Evolutionary conservation across 176 grass and related monocot genomes (phyloP).

Genomic region (Oryza officinalis): DNA sequence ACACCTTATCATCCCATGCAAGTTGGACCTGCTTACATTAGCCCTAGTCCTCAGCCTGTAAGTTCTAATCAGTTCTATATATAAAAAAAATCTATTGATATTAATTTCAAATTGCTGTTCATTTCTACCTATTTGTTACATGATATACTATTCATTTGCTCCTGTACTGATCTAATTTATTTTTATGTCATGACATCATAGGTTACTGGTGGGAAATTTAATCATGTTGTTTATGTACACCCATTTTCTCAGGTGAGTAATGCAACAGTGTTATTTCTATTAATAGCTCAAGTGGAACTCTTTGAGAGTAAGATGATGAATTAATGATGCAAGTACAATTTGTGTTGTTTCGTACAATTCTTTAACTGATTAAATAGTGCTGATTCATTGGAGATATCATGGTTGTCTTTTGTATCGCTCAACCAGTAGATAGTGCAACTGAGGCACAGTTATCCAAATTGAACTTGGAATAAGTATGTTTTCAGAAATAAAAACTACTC

Average conservation of each 20-base stretch:
- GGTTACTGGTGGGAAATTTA: conserved; percentile 49
- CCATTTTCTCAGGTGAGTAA: conserved; percentile 60
- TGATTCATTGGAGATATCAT: not conserved
- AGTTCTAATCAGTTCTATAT: conserved; percentile 23
- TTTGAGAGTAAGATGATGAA: not conserved
- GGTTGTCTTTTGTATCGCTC: not conserved
- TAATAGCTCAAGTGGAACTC: conserved; percentile 13
- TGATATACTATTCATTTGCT: not conserved
- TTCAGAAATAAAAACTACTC: not conserved
- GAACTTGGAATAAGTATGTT: not conserved
- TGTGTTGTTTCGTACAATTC: not conserved
- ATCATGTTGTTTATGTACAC: conserved; percentile 58
- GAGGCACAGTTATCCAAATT: not conserved
- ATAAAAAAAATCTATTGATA: not conserved
- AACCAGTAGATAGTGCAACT: conserved; percentile 1
- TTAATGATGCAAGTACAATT: not conserved
- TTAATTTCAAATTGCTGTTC: not conserved
- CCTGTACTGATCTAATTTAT: not conserved
- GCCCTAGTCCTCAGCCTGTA: conserved; percentile 49
- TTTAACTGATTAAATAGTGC: not conserved
- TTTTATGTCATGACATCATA: conserved; percentile 37
- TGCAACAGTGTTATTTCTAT: conserved; percentile 14
- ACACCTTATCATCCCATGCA: conserved; percentile 62
- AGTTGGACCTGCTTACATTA: conserved; percentile 44
- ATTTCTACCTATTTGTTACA: not conserved